Conservation (phyloP, 768 basidiomycete genomes). For the Porphyrellus cyaneotinctus region DNA sequence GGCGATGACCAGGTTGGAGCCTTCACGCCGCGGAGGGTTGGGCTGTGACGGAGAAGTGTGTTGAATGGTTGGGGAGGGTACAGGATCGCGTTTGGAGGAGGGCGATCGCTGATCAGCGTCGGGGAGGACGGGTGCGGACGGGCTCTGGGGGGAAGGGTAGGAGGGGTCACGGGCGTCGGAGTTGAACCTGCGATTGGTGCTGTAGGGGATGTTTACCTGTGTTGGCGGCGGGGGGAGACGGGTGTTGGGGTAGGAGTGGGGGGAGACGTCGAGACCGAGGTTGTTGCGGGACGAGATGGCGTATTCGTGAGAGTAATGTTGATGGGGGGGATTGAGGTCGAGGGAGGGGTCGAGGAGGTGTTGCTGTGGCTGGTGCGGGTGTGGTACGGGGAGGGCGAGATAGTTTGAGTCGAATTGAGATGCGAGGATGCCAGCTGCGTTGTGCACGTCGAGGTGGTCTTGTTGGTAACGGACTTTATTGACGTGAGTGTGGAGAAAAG, state of each 20-base stretch:
- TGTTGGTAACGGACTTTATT: slow-evolving; percentile 71
- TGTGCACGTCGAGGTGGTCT: slow-evolving; percentile 43
- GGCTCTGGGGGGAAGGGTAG: slow-evolving; percentile 32
- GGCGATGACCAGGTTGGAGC: slow-evolving; percentile 72
- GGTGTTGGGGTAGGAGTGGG: slow-evolving; percentile 38
- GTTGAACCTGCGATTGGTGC: slow-evolving; percentile 31
- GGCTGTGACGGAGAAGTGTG: slow-evolving; percentile 25
- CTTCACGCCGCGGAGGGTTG: slow-evolving; percentile 45
- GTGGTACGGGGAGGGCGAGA: slow-evolving; percentile 34
- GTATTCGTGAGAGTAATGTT: slow-evolving; percentile 40
- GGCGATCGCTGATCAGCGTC: slow-evolving; percentile 29
- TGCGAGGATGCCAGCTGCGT: slow-evolving; percentile 44
- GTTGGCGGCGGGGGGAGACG: slow-evolving; percentile 38
- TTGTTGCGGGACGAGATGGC: slow-evolving; percentile 39
- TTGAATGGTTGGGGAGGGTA: slow-evolving; percentile 34
- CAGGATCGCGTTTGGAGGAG: slow-evolving; percentile 44
- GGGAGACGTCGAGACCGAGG: slow-evolving; percentile 40
- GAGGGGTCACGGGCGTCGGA: slow-evolving; percentile 37
- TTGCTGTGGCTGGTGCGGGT: slow-evolving; percentile 16
- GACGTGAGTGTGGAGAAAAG: slow-evolving; percentile 40
- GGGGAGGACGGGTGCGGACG: slow-evolving; percentile 19
- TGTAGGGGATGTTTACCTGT: slow-evolving; percentile 20
- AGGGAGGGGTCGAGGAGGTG: slow-evolving; percentile 46
- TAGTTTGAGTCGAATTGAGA: slow-evolving; percentile 49
- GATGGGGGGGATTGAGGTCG: slow-evolving; percentile 39